phyloP scores from a whole-genome alignment of 306 rosid species.

The Dalbergia oliveri region DNA sequence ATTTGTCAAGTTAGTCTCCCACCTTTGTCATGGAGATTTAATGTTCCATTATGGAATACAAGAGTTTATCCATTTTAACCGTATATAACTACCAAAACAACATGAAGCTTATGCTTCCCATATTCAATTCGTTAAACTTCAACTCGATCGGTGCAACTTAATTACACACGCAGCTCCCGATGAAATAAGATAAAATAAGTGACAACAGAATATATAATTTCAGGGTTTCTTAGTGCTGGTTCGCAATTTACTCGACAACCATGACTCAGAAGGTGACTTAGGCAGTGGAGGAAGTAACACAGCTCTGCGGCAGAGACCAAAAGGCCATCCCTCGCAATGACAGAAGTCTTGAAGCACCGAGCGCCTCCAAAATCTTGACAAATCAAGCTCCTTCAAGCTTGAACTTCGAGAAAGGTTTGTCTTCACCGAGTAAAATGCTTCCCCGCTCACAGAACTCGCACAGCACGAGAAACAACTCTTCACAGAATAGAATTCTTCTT shows the following conservation, averaged over 20 bases:
- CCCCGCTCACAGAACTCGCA: slow-evolving; percentile 56
- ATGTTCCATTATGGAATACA: not conserved
- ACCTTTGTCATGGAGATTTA: not conserved
- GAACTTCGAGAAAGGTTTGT: slow-evolving; percentile 66
- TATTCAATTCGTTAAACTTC: not conserved
- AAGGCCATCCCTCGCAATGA: slow-evolving; percentile 86
- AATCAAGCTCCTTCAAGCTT: slow-evolving; percentile 55
- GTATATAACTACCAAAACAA: not conserved
- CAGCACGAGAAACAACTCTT: slow-evolving; percentile 62
- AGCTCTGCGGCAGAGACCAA: slow-evolving; percentile 75
- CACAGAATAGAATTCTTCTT: slow-evolving; percentile 70
- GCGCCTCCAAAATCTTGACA: slow-evolving; percentile 51
- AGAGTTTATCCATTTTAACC: slow-evolving; percentile 3
- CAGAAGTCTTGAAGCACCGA: slow-evolving; percentile 67
- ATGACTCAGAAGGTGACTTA: slow-evolving; percentile 70
- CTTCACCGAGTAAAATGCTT: slow-evolving; percentile 60
- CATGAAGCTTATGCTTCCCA: not conserved
- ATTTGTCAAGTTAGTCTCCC: not conserved
- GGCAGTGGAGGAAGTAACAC: slow-evolving; percentile 76
- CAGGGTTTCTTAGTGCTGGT: slow-evolving; percentile 28
- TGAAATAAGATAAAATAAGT: not conserved
- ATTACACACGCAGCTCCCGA: not conserved
- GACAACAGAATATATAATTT: not conserved
- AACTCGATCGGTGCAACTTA: not conserved
- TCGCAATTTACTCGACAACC: slow-evolving; percentile 69